Conservation (phyloP, 768 basidiomycete species). For the Krasilnikovozyma curviuscula region DNA sequence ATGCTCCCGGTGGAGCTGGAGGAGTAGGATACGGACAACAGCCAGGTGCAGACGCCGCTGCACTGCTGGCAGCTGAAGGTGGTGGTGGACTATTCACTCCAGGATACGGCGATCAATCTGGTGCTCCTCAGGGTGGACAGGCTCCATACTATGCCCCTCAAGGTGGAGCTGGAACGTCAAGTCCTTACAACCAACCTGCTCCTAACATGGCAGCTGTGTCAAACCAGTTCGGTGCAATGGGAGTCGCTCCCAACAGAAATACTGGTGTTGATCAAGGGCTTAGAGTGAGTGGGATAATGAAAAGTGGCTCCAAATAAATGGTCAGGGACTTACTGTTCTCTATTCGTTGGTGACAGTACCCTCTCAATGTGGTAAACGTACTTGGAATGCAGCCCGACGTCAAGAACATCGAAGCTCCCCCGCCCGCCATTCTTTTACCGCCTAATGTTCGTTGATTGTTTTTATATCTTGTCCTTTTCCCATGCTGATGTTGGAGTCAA, state of each 20-base stretch:
- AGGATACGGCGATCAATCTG: slow-evolving; percentile 36
- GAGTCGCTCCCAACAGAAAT: slow-evolving; percentile 46
- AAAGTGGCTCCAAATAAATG: slow-evolving; percentile 3
- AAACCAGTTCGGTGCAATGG: slow-evolving; percentile 4
- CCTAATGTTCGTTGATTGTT: slow-evolving; percentile 43
- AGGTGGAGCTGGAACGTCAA: slow-evolving; percentile 24
- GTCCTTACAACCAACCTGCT: slow-evolving; percentile 14
- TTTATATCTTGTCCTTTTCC: not conserved
- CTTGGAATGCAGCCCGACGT: slow-evolving; percentile 86
- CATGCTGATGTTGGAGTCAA: not conserved
- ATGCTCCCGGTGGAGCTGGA: slow-evolving; percentile 13
- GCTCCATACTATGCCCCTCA: slow-evolving; percentile 36
- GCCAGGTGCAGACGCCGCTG: slow-evolving; percentile 21
- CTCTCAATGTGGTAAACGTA: slow-evolving; percentile 72
- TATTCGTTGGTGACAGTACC: slow-evolving; percentile 28
- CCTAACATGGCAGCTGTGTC: not conserved
- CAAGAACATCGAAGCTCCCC: slow-evolving; percentile 53
- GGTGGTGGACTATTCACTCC: slow-evolving; percentile 58
- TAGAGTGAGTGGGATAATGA: slow-evolving; percentile 41
- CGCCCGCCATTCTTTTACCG: slow-evolving; percentile 77
- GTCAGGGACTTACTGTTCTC: not conserved
- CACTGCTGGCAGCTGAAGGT: slow-evolving; percentile 34
- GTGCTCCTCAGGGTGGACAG: slow-evolving; percentile 27
- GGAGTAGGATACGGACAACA: slow-evolving; percentile 20
- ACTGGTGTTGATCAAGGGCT: slow-evolving; percentile 30